phyloP scores from a whole-genome alignment of 176 grass and related monocot genomes.

The Aegilops tauschii region DNA sequence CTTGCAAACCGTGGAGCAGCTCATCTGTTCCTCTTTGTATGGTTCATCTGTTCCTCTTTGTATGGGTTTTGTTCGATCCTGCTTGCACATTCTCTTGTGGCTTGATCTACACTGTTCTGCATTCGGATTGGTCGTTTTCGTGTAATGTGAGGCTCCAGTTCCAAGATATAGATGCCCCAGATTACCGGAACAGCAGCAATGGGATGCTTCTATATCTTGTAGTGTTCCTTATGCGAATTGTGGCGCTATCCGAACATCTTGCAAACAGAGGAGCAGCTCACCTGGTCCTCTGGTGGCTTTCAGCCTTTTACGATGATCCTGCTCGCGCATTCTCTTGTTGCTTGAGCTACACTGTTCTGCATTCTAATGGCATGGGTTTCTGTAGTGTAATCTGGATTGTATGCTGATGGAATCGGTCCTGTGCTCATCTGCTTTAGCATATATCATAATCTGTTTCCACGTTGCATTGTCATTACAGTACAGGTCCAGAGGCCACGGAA shows the following conservation, averaged over 20 bases:
- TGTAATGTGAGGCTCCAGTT: neutral
- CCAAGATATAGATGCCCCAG: too few species aligned
- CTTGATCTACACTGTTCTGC: neutral
- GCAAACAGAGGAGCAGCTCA: too few species aligned
- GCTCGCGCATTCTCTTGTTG: too few species aligned
- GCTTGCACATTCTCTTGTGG: neutral
- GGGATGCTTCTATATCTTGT: too few species aligned
- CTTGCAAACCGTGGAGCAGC: neutral
- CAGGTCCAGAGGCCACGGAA: neutral
- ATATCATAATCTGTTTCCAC: neutral
- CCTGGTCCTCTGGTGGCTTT: too few species aligned
- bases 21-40: neutral
- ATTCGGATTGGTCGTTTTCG: neutral
- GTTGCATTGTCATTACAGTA: neutral
- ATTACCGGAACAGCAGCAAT: too few species aligned
- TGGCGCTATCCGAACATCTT: too few species aligned
- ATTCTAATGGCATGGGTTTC: too few species aligned
- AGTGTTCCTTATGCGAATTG: too few species aligned
- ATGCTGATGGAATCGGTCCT: slow-evolving; percentile 29
- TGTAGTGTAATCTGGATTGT: neutral
- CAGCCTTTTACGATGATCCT: too few species aligned
- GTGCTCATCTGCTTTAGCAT: slow-evolving; percentile 30
- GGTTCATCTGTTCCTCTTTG: neutral
- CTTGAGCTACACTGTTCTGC: too few species aligned
- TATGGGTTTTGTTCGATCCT: neutral